Percentiles rank a stretch among this genome's conserved stretches.
phyloP scores from a whole-genome alignment of 805 yeast species.

The Metschnikowia vanudenii region DNA sequence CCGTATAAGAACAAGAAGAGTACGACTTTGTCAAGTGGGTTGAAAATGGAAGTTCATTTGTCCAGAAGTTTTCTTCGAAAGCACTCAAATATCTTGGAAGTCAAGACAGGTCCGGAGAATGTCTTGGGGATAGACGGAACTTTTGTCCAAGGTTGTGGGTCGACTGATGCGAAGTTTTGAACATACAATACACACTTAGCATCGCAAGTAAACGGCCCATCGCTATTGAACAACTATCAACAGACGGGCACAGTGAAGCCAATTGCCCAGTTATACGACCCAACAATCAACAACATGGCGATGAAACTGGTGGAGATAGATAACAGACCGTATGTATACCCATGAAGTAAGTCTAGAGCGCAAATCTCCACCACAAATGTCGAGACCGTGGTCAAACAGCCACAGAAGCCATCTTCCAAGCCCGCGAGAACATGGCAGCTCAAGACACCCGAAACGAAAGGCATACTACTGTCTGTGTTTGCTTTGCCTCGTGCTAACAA shows the following conservation, averaged over 20 bases:
- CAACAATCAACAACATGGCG: constrained; percentile 57
- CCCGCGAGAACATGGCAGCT: constrained; percentile 55
- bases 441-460: constrained; percentile 30
- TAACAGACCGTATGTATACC: constrained; percentile 50
- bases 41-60: too few species aligned
- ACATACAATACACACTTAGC: too few species aligned
- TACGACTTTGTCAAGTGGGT: too few species aligned
- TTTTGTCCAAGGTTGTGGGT: too few species aligned
- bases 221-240: too few species aligned
- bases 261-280: constrained; percentile 68
- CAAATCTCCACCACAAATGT: constrained; percentile 72
- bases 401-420: constrained; percentile 65
- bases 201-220: too few species aligned
- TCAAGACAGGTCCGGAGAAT: too few species aligned
- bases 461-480: constrained; percentile 14
- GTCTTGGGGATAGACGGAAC: too few species aligned
- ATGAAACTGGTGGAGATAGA: constrained; percentile 50
- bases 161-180: too few species aligned
- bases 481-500: constrained; percentile 46
- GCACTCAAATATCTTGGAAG: too few species aligned
- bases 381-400: constrained; percentile 70
- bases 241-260: constrained; percentile 36
- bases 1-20: too few species aligned
- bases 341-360: constrained; percentile 26
- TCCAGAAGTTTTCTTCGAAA: too few species aligned